Percentiles rank a stretch among this genome's conserved stretches.
Conservation (phyloP, 2,329 filamentous ascomycete species). For the Cladorrhinum sp. region DNA sequence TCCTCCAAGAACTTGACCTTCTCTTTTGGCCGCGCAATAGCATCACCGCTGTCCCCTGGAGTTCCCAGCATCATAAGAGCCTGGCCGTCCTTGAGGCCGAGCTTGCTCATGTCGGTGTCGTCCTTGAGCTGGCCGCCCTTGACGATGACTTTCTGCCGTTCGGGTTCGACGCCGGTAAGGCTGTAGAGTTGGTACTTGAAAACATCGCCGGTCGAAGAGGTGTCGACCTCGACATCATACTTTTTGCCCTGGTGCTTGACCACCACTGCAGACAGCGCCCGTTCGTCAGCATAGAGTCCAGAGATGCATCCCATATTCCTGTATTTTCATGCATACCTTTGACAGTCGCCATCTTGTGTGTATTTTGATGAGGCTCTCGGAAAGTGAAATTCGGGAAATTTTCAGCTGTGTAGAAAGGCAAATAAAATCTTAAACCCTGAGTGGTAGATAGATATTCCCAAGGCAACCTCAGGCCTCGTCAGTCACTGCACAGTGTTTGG, state of each 20-base stretch:
- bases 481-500: conserved; percentile 4
- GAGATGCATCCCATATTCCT: neutral
- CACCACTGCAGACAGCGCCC: conserved; percentile 57
- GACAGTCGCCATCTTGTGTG: conserved; percentile 21
- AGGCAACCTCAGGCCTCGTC: conserved; percentile 7
- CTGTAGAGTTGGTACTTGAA: conserved; percentile 97
- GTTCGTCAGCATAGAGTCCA: conserved; percentile 25
- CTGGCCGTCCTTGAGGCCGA: conserved; percentile 83
- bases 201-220: conserved; percentile 78
- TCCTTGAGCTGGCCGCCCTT: conserved; percentile 95
- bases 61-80: conserved; percentile 97
- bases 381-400: neutral
- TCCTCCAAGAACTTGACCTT: conserved; percentile 89
- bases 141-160: conserved; percentile 92
- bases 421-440: neutral
- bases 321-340: conserved; percentile 19
- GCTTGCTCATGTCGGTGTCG: conserved; percentile 79
- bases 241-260: conserved; percentile 96
- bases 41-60: conserved; percentile 62
- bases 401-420: neutral
- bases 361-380: neutral
- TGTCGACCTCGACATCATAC: conserved; percentile 89
- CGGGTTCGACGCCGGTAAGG: conserved; percentile 90
- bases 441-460: too few relatives aligned
- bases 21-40: conserved; percentile 71